phyloP scores from a whole-genome alignment of 805 yeast genomes.

The Komagataella pseudopastoris region DNA sequence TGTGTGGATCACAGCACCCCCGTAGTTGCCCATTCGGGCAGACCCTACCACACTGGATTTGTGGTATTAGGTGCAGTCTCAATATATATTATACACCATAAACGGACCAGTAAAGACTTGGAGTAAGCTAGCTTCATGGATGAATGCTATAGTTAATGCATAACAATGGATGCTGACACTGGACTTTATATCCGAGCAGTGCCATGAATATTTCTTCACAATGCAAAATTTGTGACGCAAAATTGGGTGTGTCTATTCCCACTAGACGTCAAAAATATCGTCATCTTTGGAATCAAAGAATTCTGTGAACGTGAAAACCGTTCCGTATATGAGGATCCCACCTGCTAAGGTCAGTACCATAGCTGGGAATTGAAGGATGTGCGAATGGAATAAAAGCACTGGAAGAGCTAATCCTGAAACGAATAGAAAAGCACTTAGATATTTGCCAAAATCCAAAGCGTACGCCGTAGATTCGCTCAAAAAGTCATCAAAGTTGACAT shows the following conservation, averaged over 20 bases:
- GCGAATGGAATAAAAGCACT: slow-evolving; percentile 60
- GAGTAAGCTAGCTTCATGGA: too few species aligned
- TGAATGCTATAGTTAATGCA: not conserved
- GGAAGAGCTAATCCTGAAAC: slow-evolving; percentile 66
- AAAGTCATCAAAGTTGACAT: slow-evolving; percentile 38
- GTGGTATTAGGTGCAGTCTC: not conserved
- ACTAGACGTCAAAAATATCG: slow-evolving; percentile 9
- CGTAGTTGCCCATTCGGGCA: not conserved
- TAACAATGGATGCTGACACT: not conserved
- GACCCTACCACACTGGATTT: not conserved
- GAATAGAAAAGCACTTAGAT: slow-evolving; percentile 63
- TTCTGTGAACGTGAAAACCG: slow-evolving; percentile 71
- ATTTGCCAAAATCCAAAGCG: slow-evolving; percentile 69
- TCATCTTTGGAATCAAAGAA: slow-evolving; percentile 51
- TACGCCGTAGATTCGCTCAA: slow-evolving; percentile 40
- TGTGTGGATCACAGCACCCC: not conserved
- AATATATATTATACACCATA: too few species aligned
- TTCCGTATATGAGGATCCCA: slow-evolving; percentile 70
- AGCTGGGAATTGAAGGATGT: slow-evolving; percentile 56
- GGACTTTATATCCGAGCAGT: not conserved
- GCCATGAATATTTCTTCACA: not conserved
- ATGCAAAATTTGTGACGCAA: not conserved
- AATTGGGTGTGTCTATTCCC: not conserved
- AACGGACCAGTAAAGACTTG: too few species aligned
- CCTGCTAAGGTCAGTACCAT: slow-evolving; percentile 69